Base-by-base conservation (phyloP, 192 early-diverging fungal species). In the Phlyctochytrium arcticum region DNA sequence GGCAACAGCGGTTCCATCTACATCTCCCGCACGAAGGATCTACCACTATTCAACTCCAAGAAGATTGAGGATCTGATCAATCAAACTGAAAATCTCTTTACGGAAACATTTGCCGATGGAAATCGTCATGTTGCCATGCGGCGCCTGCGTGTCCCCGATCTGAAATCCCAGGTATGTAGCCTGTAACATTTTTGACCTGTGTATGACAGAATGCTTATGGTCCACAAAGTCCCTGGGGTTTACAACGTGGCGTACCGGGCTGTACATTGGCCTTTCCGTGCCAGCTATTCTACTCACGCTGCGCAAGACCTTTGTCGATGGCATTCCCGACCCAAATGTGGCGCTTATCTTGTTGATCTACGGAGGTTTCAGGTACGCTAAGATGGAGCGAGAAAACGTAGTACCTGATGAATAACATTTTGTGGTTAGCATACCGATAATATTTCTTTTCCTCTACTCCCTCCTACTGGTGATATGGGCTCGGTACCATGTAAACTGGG, bases 361-460 rank as follows among this genome's bases (percentile, higher is more conserved):
- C 49, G 61, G 50, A 17, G 73, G 73, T 6, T 39, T 73, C 21
- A 68, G 66, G 66, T 68, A 30, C 2, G 24, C 15, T 6, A n/a
- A n/a, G n/a, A n/a, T 4, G 21, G 55, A 7, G 3, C 30, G 1
- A 62, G n/a, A n/a, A n/a, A n/a, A n/a, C n/a, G n/a, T n/a, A n/a
- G n/a, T n/a, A n/a, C n/a, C n/a, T n/a, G n/a, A n/a, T n/a, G n/a
- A n/a, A n/a, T n/a, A n/a, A n/a, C n/a, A n/a, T n/a, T n/a, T n/a
- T n/a, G n/a, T n/a, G n/a, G n/a, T 61, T n/a, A 71, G 63, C 39
- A 72, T 78, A n/a, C 74, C 74, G 8, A 75, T 78, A 23, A 12
- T 75, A 5, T 69, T 78, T 47, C 49, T 75, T 6, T 75, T 66
- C 48, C 32, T 68, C 17, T 75, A 73, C 30, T 31, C 62, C 10